Evolutionary conservation across 2,329 filamentous ascomycete genomes (phyloP), one percentile per base, ranked within the genome.

Genomic region (Sporothrix inflata): DNA sequence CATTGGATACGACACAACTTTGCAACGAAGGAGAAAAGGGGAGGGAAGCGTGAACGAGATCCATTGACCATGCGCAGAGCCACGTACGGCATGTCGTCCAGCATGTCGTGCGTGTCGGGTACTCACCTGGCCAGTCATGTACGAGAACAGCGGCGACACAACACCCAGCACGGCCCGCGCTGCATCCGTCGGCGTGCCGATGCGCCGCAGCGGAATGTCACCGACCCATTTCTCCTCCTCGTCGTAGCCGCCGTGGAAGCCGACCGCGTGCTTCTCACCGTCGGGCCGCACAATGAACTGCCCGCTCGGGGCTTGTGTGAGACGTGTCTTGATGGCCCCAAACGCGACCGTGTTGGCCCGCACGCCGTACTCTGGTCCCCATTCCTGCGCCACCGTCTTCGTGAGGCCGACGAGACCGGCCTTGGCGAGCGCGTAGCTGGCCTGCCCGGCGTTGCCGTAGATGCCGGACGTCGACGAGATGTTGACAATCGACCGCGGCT

Each of bases 381-480:
- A 97, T 84, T 97, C 91, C 83, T 97, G 96, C 2, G 94, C 93
- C 78, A 97, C 93, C 1, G 93, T 94, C 84, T 96, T 97, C 72
- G 92, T 94, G 72, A 97, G 86, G 6, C 94, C 94, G 14, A 88
- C 88, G 16, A 97, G 89, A 60, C 93, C 94, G 3, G 94, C 92
- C 84, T 97, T 97, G 69, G 92, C 94, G 61, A 94, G 84, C 45
- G 91, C 88, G 81, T 97, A 97, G 85, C 97, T 97, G 77, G 91
- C 89, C 85, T 97, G 94, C 19, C 93, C 94, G 6, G 93, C 92
- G 79, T 97, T 97, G 71, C 94, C 94, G 80, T 97, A 89, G 14
- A 96, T 84, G 69, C 94, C 94, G 40, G 89, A 92, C 0, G 94
- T 97, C 70, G 89, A 92, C 71, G 89, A 92, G 80, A 97, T 93